Percentiles rank a stretch among this genome's conserved stretches.
Conservation (phyloP, 306 rosid species). For the Malus sylvestris region DNA sequence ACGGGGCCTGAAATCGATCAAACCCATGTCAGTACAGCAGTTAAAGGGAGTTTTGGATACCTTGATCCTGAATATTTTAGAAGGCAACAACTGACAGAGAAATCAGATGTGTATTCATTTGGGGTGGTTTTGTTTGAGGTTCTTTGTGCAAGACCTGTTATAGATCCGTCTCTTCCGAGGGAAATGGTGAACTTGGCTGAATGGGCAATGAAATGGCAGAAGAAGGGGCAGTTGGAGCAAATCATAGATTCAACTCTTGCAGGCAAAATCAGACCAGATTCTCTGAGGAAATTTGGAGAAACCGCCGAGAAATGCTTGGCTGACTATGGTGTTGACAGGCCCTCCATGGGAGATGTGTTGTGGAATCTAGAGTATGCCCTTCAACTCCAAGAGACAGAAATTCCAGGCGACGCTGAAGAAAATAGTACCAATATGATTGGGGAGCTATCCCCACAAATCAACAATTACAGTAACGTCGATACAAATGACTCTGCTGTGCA, state of each 20-base stretch:
- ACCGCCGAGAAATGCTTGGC: conserved; percentile 90
- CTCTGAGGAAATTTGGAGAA: conserved; percentile 80
- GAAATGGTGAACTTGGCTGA: conserved; percentile 89
- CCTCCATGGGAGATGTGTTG: conserved; percentile 88
- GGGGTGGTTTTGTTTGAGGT: conserved; percentile 87
- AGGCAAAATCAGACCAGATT: conserved; percentile 64
- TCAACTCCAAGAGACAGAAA: conserved; percentile 69
- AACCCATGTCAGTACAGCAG: conserved; percentile 85
- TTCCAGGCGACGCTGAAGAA: conserved; percentile 68
- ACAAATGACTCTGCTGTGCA: conserved; percentile 33
- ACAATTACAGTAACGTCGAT: conserved; percentile 40
- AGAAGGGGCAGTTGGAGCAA: conserved; percentile 67
- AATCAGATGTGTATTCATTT: conserved; percentile 83
- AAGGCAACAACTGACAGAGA: conserved; percentile 80
- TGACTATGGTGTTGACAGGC: conserved; percentile 73
- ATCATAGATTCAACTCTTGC: conserved; percentile 60
- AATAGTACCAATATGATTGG: conserved; percentile 82
- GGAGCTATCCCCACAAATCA: conserved; percentile 71
- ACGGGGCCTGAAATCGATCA: conserved; percentile 80
- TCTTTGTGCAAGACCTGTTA: conserved; percentile 81
- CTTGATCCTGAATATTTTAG: conserved; percentile 90
- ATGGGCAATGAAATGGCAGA: conserved; percentile 94
- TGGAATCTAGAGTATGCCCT: conserved; percentile 85
- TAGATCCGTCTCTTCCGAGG: conserved; percentile 77
- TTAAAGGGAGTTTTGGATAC: conserved; percentile 83